Conservation (phyloP, 2,329 filamentous ascomycete genomes). For the Onygena corvina region DNA sequence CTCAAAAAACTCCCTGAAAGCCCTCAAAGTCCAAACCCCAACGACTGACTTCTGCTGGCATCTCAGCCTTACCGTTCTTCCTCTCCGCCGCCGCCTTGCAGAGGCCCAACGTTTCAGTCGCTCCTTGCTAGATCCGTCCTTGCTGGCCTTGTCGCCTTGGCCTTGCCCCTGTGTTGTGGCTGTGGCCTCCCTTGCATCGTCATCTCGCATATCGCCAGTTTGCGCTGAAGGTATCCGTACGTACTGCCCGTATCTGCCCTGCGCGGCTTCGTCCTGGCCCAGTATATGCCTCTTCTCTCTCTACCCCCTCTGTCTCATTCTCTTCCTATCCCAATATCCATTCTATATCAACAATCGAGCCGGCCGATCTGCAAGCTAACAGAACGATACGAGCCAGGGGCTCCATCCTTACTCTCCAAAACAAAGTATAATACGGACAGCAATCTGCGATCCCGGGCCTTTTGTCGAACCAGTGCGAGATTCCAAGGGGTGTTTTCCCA, state of each 20-base stretch:
- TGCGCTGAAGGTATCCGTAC: not conserved
- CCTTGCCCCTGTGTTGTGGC: not conserved
- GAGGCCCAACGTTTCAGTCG: not conserved
- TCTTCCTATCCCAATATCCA: not conserved
- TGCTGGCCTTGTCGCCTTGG: not conserved
- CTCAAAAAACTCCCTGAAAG: too few relatives aligned
- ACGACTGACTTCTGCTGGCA: too few relatives aligned
- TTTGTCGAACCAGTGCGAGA: not conserved
- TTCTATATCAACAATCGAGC: not conserved
- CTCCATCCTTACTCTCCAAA: slow-evolving; percentile 1
- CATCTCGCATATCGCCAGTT: slow-evolving; percentile 1
- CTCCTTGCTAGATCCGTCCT: not conserved
- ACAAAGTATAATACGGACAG: not conserved
- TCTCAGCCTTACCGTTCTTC: not conserved
- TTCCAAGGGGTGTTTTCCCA: not conserved
- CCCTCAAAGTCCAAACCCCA: too few relatives aligned
- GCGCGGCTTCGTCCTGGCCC: not conserved
- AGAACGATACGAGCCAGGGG: not conserved
- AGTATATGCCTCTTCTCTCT: not conserved
- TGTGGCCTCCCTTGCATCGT: not conserved
- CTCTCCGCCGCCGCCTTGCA: not conserved
- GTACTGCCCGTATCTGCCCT: not conserved
- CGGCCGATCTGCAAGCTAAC: not conserved
- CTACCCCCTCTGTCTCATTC: not conserved
- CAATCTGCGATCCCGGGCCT: not conserved